Evolutionary conservation across 1,284 basidiomycete genomes (phyloP), one percentile per base, ranked within the genome.

Genomic region (Boletus smithii): DNA sequence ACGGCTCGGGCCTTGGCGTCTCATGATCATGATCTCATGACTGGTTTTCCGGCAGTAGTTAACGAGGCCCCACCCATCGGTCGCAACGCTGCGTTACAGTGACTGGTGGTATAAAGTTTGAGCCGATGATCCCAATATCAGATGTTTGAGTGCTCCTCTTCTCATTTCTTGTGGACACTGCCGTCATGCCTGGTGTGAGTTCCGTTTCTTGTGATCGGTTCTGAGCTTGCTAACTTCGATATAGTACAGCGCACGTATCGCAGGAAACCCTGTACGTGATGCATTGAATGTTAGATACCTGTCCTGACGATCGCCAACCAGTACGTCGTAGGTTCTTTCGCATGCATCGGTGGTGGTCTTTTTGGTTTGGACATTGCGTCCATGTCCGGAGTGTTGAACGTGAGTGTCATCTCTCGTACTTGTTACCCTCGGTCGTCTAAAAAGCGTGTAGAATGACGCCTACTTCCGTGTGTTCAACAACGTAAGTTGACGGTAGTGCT

Each of bases 321-420:
- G 75, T 86, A 85, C 63, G 64, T 85, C 52, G 84, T 85, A 45
- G 85, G 86, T 24, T 80, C 83, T 14, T 88, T 89, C 67, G 85
- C 86, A 66, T 87, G 85, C 63, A 88, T 89, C 54, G 85, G 86
- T 44, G 86, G 86, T 55, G 82, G 83, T 44, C 75, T 88, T 36
- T 88, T 88, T 62, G 85, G 86, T 59, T 63, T 87, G 70, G 86
- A 89, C 73, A 88, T 88, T 60, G 86, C 80, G 53, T 83, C 83
- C 62, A 88, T 88, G 86, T 85, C 84, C 51, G 85, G 81, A n/a
- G 83, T 88, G 41, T 68, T 88, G 58, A 83, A 69, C 54, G 83
- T 83, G 56, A 51, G 79, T 64, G 11, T 17, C 23, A 4, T 39
- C 16, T 26, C 16, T 22, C 11, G 18, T 5, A 10, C 24, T n/a